These are phyloP conservation scores for Scopulariopsis brevicaulis DNA, from an alignment of 2,329 filamentous ascomycete genomes.

Conservation along the genomic window DNA sequence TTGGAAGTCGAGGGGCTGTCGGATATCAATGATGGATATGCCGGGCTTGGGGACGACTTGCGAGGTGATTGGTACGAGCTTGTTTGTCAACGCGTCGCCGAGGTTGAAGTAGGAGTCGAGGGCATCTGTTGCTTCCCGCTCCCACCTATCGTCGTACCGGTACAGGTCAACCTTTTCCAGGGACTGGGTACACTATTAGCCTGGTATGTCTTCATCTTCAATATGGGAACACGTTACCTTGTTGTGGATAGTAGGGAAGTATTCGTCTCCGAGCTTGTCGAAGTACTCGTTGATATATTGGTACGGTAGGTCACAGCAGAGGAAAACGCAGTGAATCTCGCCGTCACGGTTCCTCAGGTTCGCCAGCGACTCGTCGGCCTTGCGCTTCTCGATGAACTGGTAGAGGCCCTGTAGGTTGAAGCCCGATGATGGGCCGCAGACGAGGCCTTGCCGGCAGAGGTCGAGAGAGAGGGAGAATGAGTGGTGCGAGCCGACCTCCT, in stretches of 20 bases:
- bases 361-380: conserved; percentile 27
- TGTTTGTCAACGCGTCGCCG: conserved; percentile 12
- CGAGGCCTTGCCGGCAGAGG: conserved; percentile 42
- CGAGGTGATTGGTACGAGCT: conserved; percentile 13
- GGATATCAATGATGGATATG: conserved; percentile 30
- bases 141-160: conserved; percentile 44
- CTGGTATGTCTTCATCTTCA: neutral
- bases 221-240: conserved; percentile 16
- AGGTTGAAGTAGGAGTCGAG: conserved; percentile 21
- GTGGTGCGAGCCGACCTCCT: conserved; percentile 42
- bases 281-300: conserved; percentile 51
- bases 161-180: conserved; percentile 37
- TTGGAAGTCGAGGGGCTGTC: conserved; percentile 27
- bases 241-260: conserved; percentile 34
- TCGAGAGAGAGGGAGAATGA: conserved; percentile 41
- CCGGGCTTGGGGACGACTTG: conserved; percentile 10
- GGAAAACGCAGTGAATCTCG: conserved; percentile 41
- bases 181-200: conserved; percentile 16
- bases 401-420: conserved; percentile 42
- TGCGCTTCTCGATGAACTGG: conserved; percentile 36
- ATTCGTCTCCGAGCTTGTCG: conserved; percentile 32
- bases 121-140: conserved; percentile 26
- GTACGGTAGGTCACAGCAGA: conserved; percentile 53
- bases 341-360: conserved; percentile 31
- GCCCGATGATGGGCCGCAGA: conserved; percentile 50